Conservation (phyloP, 2,329 filamentous ascomycete species). For the Penicillium sp. region DNA sequence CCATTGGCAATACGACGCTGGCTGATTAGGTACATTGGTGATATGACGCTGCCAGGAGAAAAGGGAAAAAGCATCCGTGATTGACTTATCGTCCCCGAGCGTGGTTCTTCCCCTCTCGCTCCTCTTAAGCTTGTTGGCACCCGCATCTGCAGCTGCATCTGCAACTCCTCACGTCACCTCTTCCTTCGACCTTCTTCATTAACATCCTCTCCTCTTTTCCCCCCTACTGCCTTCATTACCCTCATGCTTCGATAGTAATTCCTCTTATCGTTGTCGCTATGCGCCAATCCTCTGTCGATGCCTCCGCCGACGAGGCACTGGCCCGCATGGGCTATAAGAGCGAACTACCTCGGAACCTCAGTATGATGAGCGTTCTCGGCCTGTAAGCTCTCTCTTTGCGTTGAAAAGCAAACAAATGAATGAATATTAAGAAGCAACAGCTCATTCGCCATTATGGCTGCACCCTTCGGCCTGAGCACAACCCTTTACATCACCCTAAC, state of each 20-base stretch:
- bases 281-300: slow-evolving; percentile 34
- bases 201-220: background rate
- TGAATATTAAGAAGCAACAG: slow-evolving; percentile 28
- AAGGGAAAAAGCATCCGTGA: background rate
- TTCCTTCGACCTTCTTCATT: background rate
- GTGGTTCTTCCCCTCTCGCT: background rate
- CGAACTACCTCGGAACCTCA: slow-evolving; percentile 68
- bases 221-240: background rate
- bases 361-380: slow-evolving; percentile 72
- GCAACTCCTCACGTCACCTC: background rate
- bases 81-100: background rate
- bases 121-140: background rate
- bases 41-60: background rate
- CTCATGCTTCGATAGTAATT: slow-evolving; percentile 5
- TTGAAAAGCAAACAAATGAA: background rate
- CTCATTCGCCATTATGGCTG: slow-evolving; percentile 77
- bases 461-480: slow-evolving; percentile 70
- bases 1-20: background rate
- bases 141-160: background rate
- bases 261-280: slow-evolving; percentile 11
- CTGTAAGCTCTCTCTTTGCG: slow-evolving; percentile 45
- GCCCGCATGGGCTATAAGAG: slow-evolving; percentile 71
- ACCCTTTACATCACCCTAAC: slow-evolving; percentile 71
- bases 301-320: slow-evolving; percentile 62
- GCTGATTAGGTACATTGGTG: background rate